Evolutionary conservation across 331 rosid species (phyloP).

Genomic region (Malus hybrid): DNA sequence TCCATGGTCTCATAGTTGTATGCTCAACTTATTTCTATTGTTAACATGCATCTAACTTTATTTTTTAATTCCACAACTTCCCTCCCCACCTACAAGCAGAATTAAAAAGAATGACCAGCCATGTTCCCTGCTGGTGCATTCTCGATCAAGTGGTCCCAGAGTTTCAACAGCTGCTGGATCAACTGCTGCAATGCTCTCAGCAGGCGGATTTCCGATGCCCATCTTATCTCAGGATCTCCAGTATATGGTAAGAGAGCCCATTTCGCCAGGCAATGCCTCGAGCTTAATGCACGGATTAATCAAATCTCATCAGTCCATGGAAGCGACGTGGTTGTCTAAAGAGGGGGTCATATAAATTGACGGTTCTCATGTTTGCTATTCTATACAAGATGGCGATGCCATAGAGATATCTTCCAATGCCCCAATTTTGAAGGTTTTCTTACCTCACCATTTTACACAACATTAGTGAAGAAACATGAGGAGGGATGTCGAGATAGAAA

Average conservation of each 20-base stretch:
- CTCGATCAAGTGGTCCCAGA: slow-evolving; percentile 87
- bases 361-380: slow-evolving; percentile 54
- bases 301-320: slow-evolving; percentile 38
- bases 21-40: background rate
- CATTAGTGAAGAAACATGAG: slow-evolving; percentile 8
- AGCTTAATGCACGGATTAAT: slow-evolving; percentile 56
- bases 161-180: slow-evolving; percentile 91
- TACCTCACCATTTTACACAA: slow-evolving; percentile 35
- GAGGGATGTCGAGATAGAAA: background rate
- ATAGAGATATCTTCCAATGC: slow-evolving; percentile 63
- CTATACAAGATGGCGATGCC: slow-evolving; percentile 50
- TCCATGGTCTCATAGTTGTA: background rate
- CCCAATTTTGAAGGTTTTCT: slow-evolving; percentile 60
- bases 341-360: slow-evolving; percentile 66
- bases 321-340: slow-evolving; percentile 45
- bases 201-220: slow-evolving; percentile 77
- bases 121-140: slow-evolving; percentile 35
- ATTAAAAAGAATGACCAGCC: slow-evolving; percentile 41
- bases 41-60: background rate
- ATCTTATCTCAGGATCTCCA: slow-evolving; percentile 70
- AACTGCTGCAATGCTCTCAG: slow-evolving; percentile 93
- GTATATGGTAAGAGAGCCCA: slow-evolving; percentile 91
- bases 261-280: slow-evolving; percentile 32
- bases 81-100: slow-evolving; percentile 27
- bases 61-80: background rate